Evolutionary conservation across 176 grass and related monocot species (phyloP).

Genomic region (Coix lacrymajobi): DNA sequence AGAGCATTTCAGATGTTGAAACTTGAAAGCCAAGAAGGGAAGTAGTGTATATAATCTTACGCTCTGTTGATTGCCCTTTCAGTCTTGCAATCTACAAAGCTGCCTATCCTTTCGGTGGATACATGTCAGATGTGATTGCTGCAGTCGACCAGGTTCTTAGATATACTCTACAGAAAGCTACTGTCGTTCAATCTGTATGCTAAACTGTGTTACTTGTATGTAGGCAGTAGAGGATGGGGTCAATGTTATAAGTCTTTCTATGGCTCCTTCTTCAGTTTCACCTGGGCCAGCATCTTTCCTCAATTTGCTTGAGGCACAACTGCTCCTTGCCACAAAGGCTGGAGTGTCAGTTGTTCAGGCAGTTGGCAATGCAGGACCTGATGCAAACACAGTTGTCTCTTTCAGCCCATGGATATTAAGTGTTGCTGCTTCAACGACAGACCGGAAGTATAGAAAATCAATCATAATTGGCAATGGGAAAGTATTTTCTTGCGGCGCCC

Average conservation of each 20-base stretch:
- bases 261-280: conserved; percentile 58
- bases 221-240: conserved; percentile 95
- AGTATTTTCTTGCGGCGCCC: conserved; percentile 39
- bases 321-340: conserved; percentile 84
- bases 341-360: conserved; percentile 88
- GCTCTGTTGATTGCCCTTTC: conserved; percentile 15
- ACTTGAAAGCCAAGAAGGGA: neutral
- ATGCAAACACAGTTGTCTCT: conserved; percentile 60
- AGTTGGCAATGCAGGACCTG: conserved; percentile 73
- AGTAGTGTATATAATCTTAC: neutral
- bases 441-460: conserved; percentile 69
- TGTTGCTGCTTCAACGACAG: conserved; percentile 69
- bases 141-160: conserved; percentile 68
- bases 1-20: conserved; percentile 4
- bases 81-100: conserved; percentile 95
- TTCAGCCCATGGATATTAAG: conserved; percentile 98
- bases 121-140: conserved; percentile 91
- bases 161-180: conserved; percentile 11
- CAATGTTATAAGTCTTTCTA: conserved; percentile 75
- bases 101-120: conserved; percentile 82
- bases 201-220: conserved; percentile 24
- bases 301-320: conserved; percentile 77
- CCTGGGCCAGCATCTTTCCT: conserved; percentile 69
- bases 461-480: conserved; percentile 58
- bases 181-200: conserved; percentile 7